Evolutionary conservation across 768 basidiomycete genomes (phyloP).

Genomic region (Chalciporus piperatus): DNA sequence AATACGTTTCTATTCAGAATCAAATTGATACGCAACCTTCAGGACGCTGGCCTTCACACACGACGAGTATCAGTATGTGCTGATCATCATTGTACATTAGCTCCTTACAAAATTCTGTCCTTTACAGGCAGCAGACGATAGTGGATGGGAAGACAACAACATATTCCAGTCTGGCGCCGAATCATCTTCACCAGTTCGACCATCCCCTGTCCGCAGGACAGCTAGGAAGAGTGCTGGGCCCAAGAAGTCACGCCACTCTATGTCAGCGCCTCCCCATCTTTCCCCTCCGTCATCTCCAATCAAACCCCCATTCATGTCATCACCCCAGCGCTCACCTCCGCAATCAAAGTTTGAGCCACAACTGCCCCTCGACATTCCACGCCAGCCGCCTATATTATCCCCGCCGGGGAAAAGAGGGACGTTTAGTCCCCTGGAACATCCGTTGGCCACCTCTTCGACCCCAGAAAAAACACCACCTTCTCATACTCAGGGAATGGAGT

Average conservation of each 20-base stretch:
- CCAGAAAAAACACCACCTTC: conserved; percentile 8
- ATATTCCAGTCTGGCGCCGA: conserved; percentile 89
- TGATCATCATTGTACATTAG: conserved; percentile 9
- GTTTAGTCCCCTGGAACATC: conserved; percentile 18
- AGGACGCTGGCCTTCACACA: conserved; percentile 49
- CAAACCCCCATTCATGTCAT: conserved; percentile 24
- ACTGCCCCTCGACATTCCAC: conserved; percentile 39
- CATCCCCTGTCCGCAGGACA: conserved; percentile 51
- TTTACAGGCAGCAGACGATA: conserved; percentile 51
- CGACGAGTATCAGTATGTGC: conserved; percentile 55
- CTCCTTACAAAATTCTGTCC: conserved; percentile 5
- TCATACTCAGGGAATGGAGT: conserved; percentile 4
- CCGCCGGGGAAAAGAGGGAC: conserved; percentile 10
- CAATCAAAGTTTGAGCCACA: conserved; percentile 57
- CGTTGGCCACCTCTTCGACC: conserved; percentile 14
- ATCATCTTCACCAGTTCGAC: conserved; percentile 73
- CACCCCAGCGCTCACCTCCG: conserved; percentile 42
- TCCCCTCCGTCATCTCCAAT: conserved; percentile 43
- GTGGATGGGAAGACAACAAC: conserved; percentile 90
- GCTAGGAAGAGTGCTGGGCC: conserved; percentile 37
- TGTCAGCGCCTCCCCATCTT: conserved; percentile 65
- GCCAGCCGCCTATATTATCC: conserved; percentile 25
- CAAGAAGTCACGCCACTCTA: conserved; percentile 63
- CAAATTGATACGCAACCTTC: conserved; percentile 32
- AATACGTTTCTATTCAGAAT: not conserved